Base-by-base conservation (phyloP, 257 asterid genomes). In the Echium plantagineum region DNA sequence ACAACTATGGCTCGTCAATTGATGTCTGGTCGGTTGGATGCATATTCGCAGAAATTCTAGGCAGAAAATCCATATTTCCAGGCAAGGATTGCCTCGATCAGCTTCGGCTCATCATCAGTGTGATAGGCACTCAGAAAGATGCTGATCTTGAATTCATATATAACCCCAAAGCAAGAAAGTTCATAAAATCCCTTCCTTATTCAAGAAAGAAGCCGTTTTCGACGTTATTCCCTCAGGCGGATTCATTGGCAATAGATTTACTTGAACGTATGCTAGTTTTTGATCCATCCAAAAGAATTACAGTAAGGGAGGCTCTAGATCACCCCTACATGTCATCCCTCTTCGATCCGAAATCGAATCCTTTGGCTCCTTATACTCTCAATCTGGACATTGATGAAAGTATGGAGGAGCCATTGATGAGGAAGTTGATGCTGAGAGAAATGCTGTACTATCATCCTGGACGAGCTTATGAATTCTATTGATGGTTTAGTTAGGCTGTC, bases 371-470 rank as follows among this genome's bases (percentile, higher is more conserved):
- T 16, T 51, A 15, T 51, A 21, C 51, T 26, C 15, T 62, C n/a
- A 7, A 51, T 62, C 59, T 62, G 30, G 59, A 62, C 19, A 53
- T 62, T 5, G 58, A 62, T 19, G 66, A 49, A 0, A 62, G 17
- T 52, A 31, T 53, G 30, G 48, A 15, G 5, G 59, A 62, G 19
- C 17, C 66, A 21, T 24, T 52, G 22, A 52, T 62, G 9, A 51
- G 66, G 66, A 42, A 62, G 55, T 17, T 62, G 58, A 51, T 62
- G 66, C 48, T 62, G 30, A 62, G 59, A 62, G 66, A 62, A 62
- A 62, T 62, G 19, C 5, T 51, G 16, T 9, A 51, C 35, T 62
- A 62, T 21, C 66, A 62, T 46, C 64, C 53, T 9, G 42, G 24
- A 24, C 20, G 5, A 42, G 49, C 17, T 12, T 42, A 42, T 42